phyloP scores from a whole-genome alignment of 2,329 filamentous ascomycete genomes.

The Colletotrichum echinochloae region DNA sequence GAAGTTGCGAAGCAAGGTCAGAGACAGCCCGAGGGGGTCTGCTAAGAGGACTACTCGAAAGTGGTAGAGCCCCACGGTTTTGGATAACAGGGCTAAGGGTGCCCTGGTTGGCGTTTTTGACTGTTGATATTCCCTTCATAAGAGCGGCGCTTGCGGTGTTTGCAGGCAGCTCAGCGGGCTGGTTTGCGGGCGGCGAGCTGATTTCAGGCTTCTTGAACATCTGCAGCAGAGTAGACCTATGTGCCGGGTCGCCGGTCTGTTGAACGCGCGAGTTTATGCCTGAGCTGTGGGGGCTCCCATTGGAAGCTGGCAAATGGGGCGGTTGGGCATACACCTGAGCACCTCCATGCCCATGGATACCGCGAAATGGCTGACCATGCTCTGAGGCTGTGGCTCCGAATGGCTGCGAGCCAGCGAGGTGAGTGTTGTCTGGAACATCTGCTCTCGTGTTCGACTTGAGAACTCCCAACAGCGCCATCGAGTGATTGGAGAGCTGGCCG shows the following conservation, averaged over 20 bases:
- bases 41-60: conserved; percentile 37
- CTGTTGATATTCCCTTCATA: conserved; percentile 22
- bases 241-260: conserved; percentile 49
- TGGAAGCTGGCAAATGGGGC: background rate
- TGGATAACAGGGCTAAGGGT: conserved; percentile 13
- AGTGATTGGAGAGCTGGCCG: conserved; percentile 49
- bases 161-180: conserved; percentile 34
- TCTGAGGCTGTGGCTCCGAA: background rate
- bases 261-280: conserved; percentile 37
- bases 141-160: conserved; percentile 32
- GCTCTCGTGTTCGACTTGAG: conserved; percentile 50
- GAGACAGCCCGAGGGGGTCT: conserved; percentile 28
- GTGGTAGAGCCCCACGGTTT: conserved; percentile 20
- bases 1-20: conserved; percentile 12
- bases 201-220: conserved; percentile 64
- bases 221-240: conserved; percentile 62
- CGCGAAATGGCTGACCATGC: background rate
- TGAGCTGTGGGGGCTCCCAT: background rate
- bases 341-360: conserved; percentile 5
- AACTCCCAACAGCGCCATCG: conserved; percentile 54
- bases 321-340: conserved; percentile 3
- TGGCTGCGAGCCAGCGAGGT: background rate
- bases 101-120: conserved; percentile 15
- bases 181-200: conserved; percentile 13
- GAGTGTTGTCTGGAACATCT: conserved; percentile 3